Percentiles rank a stretch among this genome's conserved stretches.
Conservation (phyloP, 2,329 filamentous ascomycete species). For the Atkinsonella hypoxylon region DNA sequence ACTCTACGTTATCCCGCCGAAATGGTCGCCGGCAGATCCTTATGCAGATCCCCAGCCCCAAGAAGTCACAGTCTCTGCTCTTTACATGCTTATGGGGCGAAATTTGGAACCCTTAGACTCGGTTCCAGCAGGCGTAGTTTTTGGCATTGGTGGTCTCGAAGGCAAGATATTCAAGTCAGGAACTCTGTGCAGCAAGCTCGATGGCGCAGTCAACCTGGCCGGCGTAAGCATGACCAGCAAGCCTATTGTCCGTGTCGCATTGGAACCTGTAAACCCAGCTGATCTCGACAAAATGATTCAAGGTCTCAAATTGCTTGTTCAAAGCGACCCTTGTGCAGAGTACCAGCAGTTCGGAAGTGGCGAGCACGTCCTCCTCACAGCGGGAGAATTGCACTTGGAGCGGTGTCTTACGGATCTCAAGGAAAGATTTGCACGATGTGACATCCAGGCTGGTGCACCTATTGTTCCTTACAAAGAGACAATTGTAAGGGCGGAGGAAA, state of each 20-base stretch:
- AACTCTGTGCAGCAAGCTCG: conserved; percentile 77
- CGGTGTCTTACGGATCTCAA: conserved; percentile 85
- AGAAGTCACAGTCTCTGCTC: conserved; percentile 71
- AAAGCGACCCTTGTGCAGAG: conserved; percentile 90
- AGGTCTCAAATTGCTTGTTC: conserved; percentile 75
- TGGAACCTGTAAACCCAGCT: conserved; percentile 84
- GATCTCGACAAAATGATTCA: conserved; percentile 93
- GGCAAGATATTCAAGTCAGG: conserved; percentile 93
- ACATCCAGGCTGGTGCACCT: conserved; percentile 85
- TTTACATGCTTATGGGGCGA: conserved; percentile 95
- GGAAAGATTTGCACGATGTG: conserved; percentile 85
- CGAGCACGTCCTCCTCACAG: conserved; percentile 89
- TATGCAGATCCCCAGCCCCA: conserved; percentile 61
- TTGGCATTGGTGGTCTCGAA: conserved; percentile 86
- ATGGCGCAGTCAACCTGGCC: conserved; percentile 81
- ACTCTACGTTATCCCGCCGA: conserved; percentile 83
- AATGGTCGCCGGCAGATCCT: conserved; percentile 75
- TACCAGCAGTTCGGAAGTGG: conserved; percentile 90
- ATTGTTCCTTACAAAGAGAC: conserved; percentile 95
- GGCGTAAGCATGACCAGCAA: conserved; percentile 69
- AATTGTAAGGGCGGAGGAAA: conserved; percentile 77
- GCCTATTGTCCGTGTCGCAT: conserved; percentile 86
- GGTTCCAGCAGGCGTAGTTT: conserved; percentile 88
- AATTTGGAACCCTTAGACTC: conserved; percentile 70
- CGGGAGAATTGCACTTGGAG: conserved; percentile 88